Percentiles rank a stretch among this genome's conserved stretches.
phyloP scores from a whole-genome alignment of 2,329 filamentous ascomycete species.

The Thelonectria olida region DNA sequence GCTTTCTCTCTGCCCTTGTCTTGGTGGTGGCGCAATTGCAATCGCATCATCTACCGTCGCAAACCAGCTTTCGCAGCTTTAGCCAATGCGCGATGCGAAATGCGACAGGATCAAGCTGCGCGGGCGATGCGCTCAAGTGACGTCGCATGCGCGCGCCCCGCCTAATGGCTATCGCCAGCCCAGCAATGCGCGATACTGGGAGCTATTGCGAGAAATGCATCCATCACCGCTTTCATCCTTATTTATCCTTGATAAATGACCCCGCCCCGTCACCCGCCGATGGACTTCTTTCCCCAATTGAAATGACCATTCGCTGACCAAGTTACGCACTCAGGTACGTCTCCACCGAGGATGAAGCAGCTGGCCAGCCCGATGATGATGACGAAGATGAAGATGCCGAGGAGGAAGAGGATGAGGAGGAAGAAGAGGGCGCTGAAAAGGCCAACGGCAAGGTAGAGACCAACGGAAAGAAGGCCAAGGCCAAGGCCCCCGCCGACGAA shows the following conservation, averaged over 20 bases:
- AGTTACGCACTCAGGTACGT: constrained; percentile 42
- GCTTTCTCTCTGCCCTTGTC: not conserved
- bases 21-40: constrained; percentile 22
- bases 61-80: constrained; percentile 22
- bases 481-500: constrained; percentile 38
- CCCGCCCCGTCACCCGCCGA: not conserved
- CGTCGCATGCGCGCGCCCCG: constrained; percentile 29
- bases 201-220: not conserved
- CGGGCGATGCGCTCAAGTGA: constrained; percentile 5
- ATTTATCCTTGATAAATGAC: not conserved
- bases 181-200: not conserved
- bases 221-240: constrained; percentile 6
- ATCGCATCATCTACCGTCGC: constrained; percentile 13
- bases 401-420: constrained; percentile 43
- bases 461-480: constrained; percentile 21
- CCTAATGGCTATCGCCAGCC: constrained; percentile 6
- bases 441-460: constrained; percentile 26
- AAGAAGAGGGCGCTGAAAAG: constrained; percentile 46
- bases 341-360: constrained; percentile 50
- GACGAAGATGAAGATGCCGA: constrained; percentile 45
- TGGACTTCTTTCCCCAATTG: not conserved
- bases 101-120: not conserved
- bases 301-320: constrained; percentile 27
- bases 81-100: constrained; percentile 28
- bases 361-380: constrained; percentile 49